phyloP scores from a whole-genome alignment of 345 rosid species.

The Turritis glabra region DNA sequence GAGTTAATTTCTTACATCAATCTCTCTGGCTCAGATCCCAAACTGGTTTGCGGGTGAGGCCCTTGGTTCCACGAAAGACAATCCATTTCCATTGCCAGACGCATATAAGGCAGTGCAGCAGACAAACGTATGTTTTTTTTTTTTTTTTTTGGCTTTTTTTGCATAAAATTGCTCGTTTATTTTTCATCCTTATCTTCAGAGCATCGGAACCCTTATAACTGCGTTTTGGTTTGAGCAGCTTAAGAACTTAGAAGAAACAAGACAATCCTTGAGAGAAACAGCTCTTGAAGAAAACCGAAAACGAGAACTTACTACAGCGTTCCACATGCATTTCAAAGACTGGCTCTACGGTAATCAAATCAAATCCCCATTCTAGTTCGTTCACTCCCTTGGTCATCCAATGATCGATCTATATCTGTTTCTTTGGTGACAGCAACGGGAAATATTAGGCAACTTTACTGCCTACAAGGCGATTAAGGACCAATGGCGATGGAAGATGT shows the following conservation, averaged over 20 bases:
- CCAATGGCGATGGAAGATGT: conserved; percentile 4
- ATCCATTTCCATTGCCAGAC: conserved; percentile 86
- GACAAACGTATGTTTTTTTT: conserved; percentile 58
- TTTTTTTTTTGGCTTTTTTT: not conserved
- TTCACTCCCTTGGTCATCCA: not conserved
- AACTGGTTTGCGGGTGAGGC: conserved; percentile 79
- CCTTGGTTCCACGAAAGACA: conserved; percentile 71
- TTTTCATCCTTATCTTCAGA: conserved; percentile 17
- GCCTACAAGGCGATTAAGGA: conserved; percentile 86
- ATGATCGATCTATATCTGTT: not conserved
- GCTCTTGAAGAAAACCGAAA: conserved; percentile 82
- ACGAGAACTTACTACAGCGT: conserved; percentile 77
- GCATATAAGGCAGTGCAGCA: conserved; percentile 67
- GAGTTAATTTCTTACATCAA: not conserved
- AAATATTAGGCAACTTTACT: conserved; percentile 96
- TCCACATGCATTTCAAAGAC: conserved; percentile 89
- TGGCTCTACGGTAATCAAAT: conserved; percentile 84
- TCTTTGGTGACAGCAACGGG: conserved; percentile 70
- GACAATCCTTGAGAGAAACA: conserved; percentile 67
- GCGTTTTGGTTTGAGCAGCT: conserved; percentile 47
- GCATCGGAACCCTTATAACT: conserved; percentile 16
- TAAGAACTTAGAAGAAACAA: conserved; percentile 74
- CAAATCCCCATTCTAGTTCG: not conserved
- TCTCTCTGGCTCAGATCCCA: conserved; percentile 68
- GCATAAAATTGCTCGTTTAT: not conserved